Evolutionary conservation across 768 basidiomycete genomes (phyloP).

Genomic region (Cyclocybe cylindracea): DNA sequence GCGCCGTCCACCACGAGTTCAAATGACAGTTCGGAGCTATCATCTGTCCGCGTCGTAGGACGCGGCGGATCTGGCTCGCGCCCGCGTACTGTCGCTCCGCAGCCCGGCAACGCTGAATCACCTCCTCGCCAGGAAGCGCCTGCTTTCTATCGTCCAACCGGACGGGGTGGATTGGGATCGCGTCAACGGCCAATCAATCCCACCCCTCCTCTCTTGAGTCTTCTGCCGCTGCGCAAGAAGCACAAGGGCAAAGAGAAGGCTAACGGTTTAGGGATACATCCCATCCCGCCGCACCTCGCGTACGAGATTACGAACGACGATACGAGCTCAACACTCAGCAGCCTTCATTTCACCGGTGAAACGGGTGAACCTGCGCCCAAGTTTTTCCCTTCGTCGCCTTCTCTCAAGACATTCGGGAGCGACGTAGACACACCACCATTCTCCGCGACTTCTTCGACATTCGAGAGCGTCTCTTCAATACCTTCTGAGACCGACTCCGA

Average conservation of each 20-base stretch:
- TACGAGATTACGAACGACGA: slow-evolving; percentile 9
- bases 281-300: slow-evolving; percentile 7
- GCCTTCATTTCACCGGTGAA: slow-evolving; percentile 17
- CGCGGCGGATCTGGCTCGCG: slow-evolving; percentile 19
- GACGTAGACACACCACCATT: slow-evolving; percentile 3
- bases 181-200: slow-evolving; percentile 4
- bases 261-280: background rate
- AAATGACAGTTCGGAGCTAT: background rate
- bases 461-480: slow-evolving; percentile 5
- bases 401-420: background rate
- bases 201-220: background rate
- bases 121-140: background rate
- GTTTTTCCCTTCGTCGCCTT: slow-evolving; percentile 8
- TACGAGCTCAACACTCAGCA: slow-evolving; percentile 13
- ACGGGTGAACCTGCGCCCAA: slow-evolving; percentile 6
- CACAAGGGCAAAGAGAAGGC: background rate
- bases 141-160: slow-evolving; percentile 8
- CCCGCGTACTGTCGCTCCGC: slow-evolving; percentile 8
- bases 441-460: slow-evolving; percentile 7
- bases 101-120: slow-evolving; percentile 2
- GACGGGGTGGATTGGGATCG: slow-evolving; percentile 20
- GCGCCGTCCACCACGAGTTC: slow-evolving; percentile 2
- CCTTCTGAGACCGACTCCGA: background rate
- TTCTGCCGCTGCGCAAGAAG: slow-evolving; percentile 7
- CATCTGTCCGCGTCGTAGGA: slow-evolving; percentile 17